Conservation (phyloP, 106 monocot genomes). For the Dendrobium huoshanense region DNA sequence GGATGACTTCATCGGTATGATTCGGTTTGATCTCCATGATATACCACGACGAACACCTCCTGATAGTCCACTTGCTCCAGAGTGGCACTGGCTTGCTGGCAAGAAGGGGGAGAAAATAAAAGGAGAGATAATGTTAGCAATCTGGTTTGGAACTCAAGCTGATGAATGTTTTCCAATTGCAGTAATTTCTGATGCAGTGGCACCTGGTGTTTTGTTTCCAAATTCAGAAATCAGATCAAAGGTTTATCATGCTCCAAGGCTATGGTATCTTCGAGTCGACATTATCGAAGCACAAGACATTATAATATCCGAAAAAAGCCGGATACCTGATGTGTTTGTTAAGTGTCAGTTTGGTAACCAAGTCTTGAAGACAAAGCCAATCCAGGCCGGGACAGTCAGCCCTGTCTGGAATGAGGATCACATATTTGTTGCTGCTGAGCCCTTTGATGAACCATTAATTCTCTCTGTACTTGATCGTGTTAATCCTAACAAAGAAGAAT, state of each 20-base stretch:
- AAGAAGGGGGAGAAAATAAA: conserved; percentile 30
- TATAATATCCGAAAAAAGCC: conserved; percentile 27
- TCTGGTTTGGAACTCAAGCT: conserved; percentile 82
- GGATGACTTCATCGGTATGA: conserved; percentile 50
- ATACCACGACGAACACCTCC: conserved; percentile 61
- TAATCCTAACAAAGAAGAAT: conserved; percentile 31
- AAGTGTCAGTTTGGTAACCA: conserved; percentile 54
- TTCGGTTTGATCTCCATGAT: conserved; percentile 58
- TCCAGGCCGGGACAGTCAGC: conserved; percentile 21
- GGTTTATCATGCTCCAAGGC: conserved; percentile 72
- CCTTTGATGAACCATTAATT: conserved; percentile 50
- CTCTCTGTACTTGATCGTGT: conserved; percentile 41
- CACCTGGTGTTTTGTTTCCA: conserved; percentile 6
- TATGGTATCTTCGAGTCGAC: conserved; percentile 72
- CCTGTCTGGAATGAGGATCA: conserved; percentile 76
- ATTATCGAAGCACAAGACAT: conserved; percentile 72
- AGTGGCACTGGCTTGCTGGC: conserved; percentile 68
- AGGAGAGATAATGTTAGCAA: conserved; percentile 61
- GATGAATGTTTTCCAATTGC: conserved; percentile 72
- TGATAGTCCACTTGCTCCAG: conserved; percentile 75
- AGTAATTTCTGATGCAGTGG: conserved; percentile 34
- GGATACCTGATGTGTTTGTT: conserved; percentile 50
- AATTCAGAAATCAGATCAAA: conserved; percentile 46
- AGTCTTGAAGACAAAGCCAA: conserved; percentile 33
- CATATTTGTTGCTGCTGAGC: conserved; percentile 74